These are phyloP conservation scores for Phlegmacium glaucopus DNA, from an alignment of 768 basidiomycete genomes.

Conservation along the genomic window DNA sequence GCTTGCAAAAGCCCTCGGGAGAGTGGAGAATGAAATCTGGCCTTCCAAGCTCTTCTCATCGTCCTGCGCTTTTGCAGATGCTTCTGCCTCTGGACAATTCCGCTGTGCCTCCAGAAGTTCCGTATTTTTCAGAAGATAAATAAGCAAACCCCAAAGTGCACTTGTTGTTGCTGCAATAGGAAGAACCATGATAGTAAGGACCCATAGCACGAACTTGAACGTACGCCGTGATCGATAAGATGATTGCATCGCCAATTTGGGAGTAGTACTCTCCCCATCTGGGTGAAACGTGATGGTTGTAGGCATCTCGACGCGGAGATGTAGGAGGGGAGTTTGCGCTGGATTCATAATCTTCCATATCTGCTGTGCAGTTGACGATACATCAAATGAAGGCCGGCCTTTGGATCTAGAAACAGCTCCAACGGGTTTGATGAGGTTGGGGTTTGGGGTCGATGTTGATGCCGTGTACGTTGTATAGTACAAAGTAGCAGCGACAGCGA, in stretches of 20 bases:
- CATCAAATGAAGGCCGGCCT: slow-evolving; percentile 20
- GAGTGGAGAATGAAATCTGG: slow-evolving; percentile 55
- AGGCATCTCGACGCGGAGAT: slow-evolving; percentile 80
- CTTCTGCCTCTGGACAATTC: slow-evolving; percentile 43
- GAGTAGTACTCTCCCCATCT: slow-evolving; percentile 22
- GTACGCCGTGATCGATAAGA: slow-evolving; percentile 40
- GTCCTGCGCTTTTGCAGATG: slow-evolving; percentile 6
- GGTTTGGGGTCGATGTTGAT: slow-evolving; percentile 26
- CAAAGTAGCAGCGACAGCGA: slow-evolving; percentile 71
- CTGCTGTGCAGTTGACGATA: slow-evolving; percentile 52
- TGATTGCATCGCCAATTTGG: slow-evolving; percentile 13
- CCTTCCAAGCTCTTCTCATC: slow-evolving; percentile 35
- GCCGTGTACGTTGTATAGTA: slow-evolving; percentile 69
- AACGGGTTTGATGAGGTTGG: slow-evolving; percentile 25
- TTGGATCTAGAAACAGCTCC: slow-evolving; percentile 32
- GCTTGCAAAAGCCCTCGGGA: slow-evolving; percentile 77
- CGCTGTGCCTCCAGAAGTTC: slow-evolving; percentile 88
- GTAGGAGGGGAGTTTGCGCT: slow-evolving; percentile 56
- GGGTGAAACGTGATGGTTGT: slow-evolving; percentile 66
- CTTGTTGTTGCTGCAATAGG: slow-evolving; percentile 80
- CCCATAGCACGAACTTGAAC: slow-evolving; percentile 62
- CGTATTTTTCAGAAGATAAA: slow-evolving; percentile 87
- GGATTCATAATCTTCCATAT: slow-evolving; percentile 83
- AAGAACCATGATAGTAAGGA: slow-evolving; percentile 77
- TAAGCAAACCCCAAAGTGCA: slow-evolving; percentile 69